Evolutionary conservation across 441 rosid genomes (phyloP), one percentile per base, ranked within the genome.

Genomic region (Populus hybrid): DNA sequence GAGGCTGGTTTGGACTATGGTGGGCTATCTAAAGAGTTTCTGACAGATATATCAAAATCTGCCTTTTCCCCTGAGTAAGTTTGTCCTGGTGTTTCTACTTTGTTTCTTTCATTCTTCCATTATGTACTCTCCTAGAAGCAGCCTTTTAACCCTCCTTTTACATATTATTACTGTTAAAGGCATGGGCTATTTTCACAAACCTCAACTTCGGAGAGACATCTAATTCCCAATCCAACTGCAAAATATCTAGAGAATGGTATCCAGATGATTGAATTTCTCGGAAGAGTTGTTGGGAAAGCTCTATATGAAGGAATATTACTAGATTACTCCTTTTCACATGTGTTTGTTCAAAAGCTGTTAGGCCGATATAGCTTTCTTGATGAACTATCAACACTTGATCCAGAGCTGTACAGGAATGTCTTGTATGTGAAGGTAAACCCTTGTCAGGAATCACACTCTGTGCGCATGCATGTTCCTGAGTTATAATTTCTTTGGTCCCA

Each of bases 1-100:
- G 99, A 94, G 89, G 98, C 98, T 78, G 99, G 99, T 85, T 89
- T 96, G 79, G 99, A 96, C 85, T 94, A 93, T 83, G 99, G 99
- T 78, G 99, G 99, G 74, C 87, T 94, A 81, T 94, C 98, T 31
- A 96, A 96, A 83, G 99, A 96, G 87, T 96, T 96, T 82, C 78
- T 96, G 78, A 96, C 99, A 77, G 99, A 96, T 84, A 89, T 96
- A 78, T 93, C 99, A 77, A 96, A 96, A 84, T 86, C 95, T 70
- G 97, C 94, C 78, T 96, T 96, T 88, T 86, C 98, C 65, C 92
- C 98, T 0, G 98, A 93, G 98, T 96, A 91, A 85, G 97, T 90
- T 83, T 83, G 66, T 50, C 33, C 35, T 69, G 29, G 16, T 78
- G 69, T 50, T 40, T 75, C 42, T 68, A 21, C 2, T 33, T 75